phyloP scores from a whole-genome alignment of 805 yeast species.

The Wickerhamiella nectarea region DNA sequence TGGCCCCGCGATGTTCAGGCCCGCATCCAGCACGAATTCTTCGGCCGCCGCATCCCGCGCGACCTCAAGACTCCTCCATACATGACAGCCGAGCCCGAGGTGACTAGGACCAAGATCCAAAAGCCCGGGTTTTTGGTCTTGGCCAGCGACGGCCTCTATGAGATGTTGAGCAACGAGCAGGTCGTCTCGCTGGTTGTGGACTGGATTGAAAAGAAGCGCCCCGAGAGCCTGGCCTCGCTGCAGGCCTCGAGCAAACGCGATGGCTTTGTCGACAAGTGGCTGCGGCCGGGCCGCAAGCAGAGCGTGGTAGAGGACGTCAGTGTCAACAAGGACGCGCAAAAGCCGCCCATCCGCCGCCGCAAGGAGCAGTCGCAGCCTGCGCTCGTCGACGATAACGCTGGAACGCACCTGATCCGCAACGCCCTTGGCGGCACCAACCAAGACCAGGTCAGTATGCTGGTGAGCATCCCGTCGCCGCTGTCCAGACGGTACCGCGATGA shows the following conservation, averaged over 20 bases:
- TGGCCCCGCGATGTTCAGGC: slow-evolving; percentile 66
- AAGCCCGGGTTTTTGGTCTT: slow-evolving; percentile 76
- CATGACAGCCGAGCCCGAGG: slow-evolving; percentile 91
- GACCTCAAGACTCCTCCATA: slow-evolving; percentile 88
- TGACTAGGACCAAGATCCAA: slow-evolving; percentile 64
- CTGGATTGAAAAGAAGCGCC: slow-evolving; percentile 73
- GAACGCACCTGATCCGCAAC: slow-evolving; percentile 87
- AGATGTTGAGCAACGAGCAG: slow-evolving; percentile 82
- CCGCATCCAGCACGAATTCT: slow-evolving; percentile 55
- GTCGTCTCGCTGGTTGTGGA: slow-evolving; percentile 82
- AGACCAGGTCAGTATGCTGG: slow-evolving; percentile 77
- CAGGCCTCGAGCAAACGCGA: not conserved
- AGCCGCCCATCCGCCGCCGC: slow-evolving; percentile 56
- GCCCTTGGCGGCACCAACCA: slow-evolving; percentile 82
- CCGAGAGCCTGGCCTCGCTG: slow-evolving; percentile 20
- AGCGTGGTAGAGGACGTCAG: slow-evolving; percentile 25
- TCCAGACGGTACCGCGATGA: slow-evolving; percentile 92
- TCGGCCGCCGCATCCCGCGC: slow-evolving; percentile 52
- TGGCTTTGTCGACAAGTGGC: slow-evolving; percentile 14
- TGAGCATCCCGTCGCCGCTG: slow-evolving; percentile 81
- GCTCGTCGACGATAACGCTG: slow-evolving; percentile 72
- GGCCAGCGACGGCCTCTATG: slow-evolving; percentile 91
- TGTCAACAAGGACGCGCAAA: slow-evolving; percentile 39
- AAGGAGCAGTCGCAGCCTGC: slow-evolving; percentile 17
- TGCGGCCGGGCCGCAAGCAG: slow-evolving; percentile 16